These are phyloP conservation scores for Penicillium griseofulvum DNA, from an alignment of 2,329 filamentous ascomycete genomes.

Conservation along the genomic window DNA sequence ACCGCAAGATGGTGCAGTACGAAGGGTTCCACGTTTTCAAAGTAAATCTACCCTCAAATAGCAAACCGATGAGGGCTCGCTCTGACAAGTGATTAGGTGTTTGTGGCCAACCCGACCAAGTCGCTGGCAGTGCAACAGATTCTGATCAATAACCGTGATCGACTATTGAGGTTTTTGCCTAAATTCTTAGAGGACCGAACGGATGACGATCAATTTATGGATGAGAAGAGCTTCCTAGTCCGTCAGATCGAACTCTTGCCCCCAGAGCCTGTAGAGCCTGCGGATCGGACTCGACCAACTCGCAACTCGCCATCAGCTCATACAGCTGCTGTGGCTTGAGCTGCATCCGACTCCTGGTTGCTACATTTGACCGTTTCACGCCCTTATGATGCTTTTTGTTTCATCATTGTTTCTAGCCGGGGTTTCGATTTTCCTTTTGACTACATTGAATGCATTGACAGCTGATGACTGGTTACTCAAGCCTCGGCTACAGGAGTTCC, in stretches of 20 bases:
- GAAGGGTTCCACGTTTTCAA: slow-evolving; percentile 99
- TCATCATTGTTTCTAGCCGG: slow-evolving; percentile 9
- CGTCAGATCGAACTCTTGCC: slow-evolving; percentile 72
- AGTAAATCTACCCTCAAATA: slow-evolving; percentile 39
- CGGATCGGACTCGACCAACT: slow-evolving; percentile 34
- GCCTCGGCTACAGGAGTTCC: slow-evolving; percentile 21
- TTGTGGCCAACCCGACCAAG: slow-evolving; percentile 98
- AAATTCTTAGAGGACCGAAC: slow-evolving; percentile 92
- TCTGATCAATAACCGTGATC: slow-evolving; percentile 91
- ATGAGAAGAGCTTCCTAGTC: slow-evolving; percentile 95
- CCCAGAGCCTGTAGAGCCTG: slow-evolving; percentile 43
- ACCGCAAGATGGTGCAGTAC: slow-evolving; percentile 98
- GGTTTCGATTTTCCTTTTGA: neutral
- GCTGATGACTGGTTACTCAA: neutral
- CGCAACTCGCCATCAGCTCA: slow-evolving; percentile 30
- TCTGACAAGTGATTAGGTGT: slow-evolving; percentile 59
- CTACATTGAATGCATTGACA: slow-evolving; percentile 20
- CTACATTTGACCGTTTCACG: slow-evolving; percentile 11
- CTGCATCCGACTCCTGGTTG: slow-evolving; percentile 11
- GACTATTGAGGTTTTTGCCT: slow-evolving; percentile 81
- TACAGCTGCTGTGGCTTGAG: slow-evolving; percentile 30
- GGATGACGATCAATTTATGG: slow-evolving; percentile 97
- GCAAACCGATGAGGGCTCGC: neutral
- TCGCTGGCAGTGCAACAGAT: slow-evolving; percentile 95
- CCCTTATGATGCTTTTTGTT: slow-evolving; percentile 10